These are phyloP conservation scores for Aspergillus thermomutatus DNA, from an alignment of 2,329 filamentous ascomycete species.

Conservation along the genomic window DNA sequence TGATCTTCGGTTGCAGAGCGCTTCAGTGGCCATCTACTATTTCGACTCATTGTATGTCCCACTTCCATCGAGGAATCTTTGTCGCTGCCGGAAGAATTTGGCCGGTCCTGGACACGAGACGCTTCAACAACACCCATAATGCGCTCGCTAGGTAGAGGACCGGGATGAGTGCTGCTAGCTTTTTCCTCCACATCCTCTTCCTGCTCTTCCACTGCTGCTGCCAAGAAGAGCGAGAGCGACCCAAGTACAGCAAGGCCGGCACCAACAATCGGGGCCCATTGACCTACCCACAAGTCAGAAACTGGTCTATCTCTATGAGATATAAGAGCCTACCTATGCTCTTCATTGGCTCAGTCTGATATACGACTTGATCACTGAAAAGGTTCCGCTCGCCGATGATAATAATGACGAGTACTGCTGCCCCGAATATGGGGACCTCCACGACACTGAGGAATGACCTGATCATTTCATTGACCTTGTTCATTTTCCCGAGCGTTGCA, in stretches of 20 bases:
- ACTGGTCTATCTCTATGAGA: constrained; percentile 40
- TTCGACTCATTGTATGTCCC: not conserved
- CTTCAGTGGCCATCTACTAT: not conserved
- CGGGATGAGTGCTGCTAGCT: constrained; percentile 39
- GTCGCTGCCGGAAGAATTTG: not conserved
- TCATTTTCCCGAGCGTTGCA: constrained; percentile 52
- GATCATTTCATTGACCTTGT: constrained; percentile 34
- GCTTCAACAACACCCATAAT: not conserved
- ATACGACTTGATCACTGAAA: not conserved
- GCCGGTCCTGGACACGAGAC: not conserved
- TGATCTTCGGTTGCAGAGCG: not conserved
- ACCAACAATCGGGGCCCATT: constrained; percentile 45
- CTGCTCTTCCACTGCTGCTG: constrained; percentile 30
- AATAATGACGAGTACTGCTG: constrained; percentile 10
- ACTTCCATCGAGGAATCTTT: not conserved
- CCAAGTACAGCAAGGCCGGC: constrained; percentile 57
- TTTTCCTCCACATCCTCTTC: constrained; percentile 32
- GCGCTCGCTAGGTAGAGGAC: not conserved
- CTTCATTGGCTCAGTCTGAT: not conserved
- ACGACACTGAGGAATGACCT: constrained; percentile 40
- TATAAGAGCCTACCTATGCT: not conserved
- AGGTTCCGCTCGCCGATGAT: not conserved
- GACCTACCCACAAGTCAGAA: constrained; percentile 17
- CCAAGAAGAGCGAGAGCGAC: constrained; percentile 55
- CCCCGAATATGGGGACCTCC: constrained; percentile 58